These are phyloP conservation scores for Pseudogymnoascus sp. DNA, from an alignment of 2,329 filamentous ascomycete genomes.

Conservation along the genomic window DNA sequence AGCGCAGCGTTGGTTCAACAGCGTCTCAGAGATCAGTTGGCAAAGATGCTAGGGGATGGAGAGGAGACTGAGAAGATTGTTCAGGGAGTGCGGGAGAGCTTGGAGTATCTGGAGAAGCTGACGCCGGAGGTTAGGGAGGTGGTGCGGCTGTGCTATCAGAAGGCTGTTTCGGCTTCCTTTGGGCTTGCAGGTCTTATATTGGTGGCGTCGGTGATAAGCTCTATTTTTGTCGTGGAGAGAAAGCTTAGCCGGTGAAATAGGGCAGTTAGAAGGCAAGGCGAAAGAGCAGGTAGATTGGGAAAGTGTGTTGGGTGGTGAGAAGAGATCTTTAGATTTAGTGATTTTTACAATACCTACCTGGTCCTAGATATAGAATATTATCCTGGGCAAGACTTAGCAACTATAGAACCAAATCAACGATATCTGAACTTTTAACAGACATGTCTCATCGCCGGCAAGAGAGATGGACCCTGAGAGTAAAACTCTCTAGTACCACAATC, in stretches of 20 bases:
- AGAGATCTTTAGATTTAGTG: not conserved
- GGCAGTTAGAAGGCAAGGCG: not conserved
- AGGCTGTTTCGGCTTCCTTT: constrained; percentile 35
- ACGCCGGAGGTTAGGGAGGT: constrained; percentile 49
- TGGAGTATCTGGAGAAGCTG: constrained; percentile 59
- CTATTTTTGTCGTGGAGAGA: constrained; percentile 49
- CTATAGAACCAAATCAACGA: not conserved
- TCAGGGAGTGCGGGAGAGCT: constrained; percentile 56
- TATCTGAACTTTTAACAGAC: not conserved
- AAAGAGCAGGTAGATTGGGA: not conserved
- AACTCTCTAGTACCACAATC: not conserved
- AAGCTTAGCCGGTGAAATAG: constrained; percentile 31
- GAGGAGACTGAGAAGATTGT: constrained; percentile 57
- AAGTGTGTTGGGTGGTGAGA: not conserved
- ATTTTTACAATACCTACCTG: not conserved
- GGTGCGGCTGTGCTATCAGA: constrained; percentile 58
- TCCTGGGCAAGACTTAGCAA: not conserved
- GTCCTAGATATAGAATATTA: not conserved
- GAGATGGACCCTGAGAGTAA: not conserved
- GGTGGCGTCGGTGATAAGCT: constrained; percentile 32
- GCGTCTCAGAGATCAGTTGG: constrained; percentile 49
- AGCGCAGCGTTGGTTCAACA: constrained; percentile 63
- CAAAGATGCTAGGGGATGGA: constrained; percentile 43
- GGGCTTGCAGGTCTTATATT: constrained; percentile 33
- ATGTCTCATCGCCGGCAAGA: not conserved